phyloP scores from a whole-genome alignment of 139 green algal species.

The Chlorella vulgaris region DNA sequence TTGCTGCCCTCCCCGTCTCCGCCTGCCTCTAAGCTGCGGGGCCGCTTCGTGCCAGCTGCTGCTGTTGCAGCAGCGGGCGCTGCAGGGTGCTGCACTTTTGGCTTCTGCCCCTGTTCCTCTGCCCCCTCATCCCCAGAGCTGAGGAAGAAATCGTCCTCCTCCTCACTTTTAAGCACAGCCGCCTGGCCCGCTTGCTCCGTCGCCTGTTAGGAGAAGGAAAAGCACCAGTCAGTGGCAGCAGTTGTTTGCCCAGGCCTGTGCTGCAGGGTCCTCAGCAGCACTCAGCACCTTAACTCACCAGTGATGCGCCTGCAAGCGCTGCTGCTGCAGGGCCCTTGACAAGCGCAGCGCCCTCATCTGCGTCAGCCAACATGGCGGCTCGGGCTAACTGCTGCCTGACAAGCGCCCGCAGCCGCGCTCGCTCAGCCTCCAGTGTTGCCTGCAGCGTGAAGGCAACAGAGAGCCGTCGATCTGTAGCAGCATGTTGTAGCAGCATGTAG shows the following conservation, averaged over 20 bases:
- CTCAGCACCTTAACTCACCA: no score
- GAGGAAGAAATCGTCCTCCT: slow-evolving; percentile 59
- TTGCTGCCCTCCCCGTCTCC: not conserved
- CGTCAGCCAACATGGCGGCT: slow-evolving; percentile 66
- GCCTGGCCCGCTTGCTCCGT: no score
- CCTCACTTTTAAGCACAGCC: not conserved
- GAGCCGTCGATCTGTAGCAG: not conserved
- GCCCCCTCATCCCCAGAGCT: slow-evolving; percentile 29
- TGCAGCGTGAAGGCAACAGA: not conserved
- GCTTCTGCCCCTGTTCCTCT: slow-evolving; percentile 10
- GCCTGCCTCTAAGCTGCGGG: not conserved
- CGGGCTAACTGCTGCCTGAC: slow-evolving; percentile 53
- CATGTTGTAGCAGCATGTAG: no score
- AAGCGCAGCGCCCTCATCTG: slow-evolving; percentile 69
- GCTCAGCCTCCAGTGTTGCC: slow-evolving; percentile 57
- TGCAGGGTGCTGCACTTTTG: not conserved
- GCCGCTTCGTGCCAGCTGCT: not conserved
- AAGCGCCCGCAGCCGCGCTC: slow-evolving; percentile 57
- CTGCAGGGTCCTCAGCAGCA: no score
- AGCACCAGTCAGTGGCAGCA: no score
- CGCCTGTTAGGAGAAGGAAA: no score
- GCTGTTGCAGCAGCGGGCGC: not conserved
- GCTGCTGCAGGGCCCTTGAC: not conserved
- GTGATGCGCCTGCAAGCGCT: not conserved
- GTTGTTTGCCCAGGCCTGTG: not conserved